Base-by-base conservation (phyloP, 352 stramenopile genomes). In the Phytopythium kandeliae region DNA sequence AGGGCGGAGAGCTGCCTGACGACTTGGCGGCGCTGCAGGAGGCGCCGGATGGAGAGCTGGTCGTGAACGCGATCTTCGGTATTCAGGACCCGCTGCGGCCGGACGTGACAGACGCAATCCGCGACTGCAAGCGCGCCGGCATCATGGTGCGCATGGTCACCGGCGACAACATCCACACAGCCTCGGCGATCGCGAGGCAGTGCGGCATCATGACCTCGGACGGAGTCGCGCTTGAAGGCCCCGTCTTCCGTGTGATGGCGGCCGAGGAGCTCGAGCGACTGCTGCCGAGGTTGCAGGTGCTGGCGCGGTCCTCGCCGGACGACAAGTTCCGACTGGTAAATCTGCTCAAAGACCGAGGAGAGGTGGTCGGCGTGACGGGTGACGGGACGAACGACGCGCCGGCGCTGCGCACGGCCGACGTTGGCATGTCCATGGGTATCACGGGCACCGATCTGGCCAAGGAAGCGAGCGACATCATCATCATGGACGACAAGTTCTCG, bases 61-160 rank as follows among this genome's bases (percentile, higher is more conserved):
- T 95, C 16, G 69, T 94, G 31, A 81, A 74, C 31, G 92, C 86
- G 36, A 89, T 99, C 53, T 95, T 98, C 37, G 96, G 95, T 54
- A 98, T 98, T 55, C 85, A 97, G 59, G 97, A 99, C 64, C 97
- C 97, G 5, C 77, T 98, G 37, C 89, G 96, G 17, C 72, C 76
- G 0, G 95, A 98, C 61, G 96, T 99, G 26, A 85, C 88, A 22
- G 83, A 97, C 40, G 84, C 96, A 12, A 97, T 99, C 25, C 69
- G 74, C 16, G 86, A 87, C 41, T 99, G 97, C 69, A 93, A 97
- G 63, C 71, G 77, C 16, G 96, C 96, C 8, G 97, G 97, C 25
- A 99, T 99, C 61, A 97, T 97, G 67, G 97, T 99, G 37, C 92
- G 96, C 33, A 99, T 99, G 96, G 95, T 99, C 55, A 99, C 97